Conservation (phyloP, 139 green algal genomes). For the Chlorella vulgaris region DNA sequence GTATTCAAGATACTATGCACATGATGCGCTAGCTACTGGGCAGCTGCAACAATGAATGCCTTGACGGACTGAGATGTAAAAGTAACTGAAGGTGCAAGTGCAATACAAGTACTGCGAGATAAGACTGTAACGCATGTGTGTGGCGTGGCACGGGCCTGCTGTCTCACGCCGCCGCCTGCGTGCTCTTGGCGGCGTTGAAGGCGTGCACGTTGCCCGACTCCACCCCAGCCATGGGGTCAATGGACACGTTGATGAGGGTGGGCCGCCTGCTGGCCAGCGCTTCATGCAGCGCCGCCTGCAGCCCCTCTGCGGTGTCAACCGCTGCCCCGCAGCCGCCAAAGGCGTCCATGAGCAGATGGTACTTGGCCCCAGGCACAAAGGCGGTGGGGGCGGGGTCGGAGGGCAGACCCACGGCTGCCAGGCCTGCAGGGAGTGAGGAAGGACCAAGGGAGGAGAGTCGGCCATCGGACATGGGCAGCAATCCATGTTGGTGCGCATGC, state of each 20-base stretch:
- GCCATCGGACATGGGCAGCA: neutral
- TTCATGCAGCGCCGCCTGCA: constrained; percentile 47
- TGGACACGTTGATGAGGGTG: constrained; percentile 69
- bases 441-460: too few species aligned
- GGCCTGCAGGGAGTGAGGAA: constrained; percentile 15
- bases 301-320: constrained; percentile 46
- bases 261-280: constrained; percentile 50
- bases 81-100: too few species aligned
- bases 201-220: constrained; percentile 75
- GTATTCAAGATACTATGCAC: too few species aligned
- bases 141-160: too few species aligned
- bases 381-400: constrained; percentile 73
- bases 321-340: constrained; percentile 68
- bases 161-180: neutral
- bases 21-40: too few species aligned
- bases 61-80: too few species aligned
- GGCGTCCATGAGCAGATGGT: constrained; percentile 72
- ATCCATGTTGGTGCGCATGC: neutral
- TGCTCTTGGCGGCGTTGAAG: constrained; percentile 61
- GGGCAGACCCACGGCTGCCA: constrained; percentile 39
- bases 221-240: constrained; percentile 77
- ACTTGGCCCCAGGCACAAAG: constrained; percentile 67
- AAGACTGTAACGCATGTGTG: too few species aligned
- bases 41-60: too few species aligned
- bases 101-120: too few species aligned